A percentile compares a stretch with the other conserved stretches of the same genome.
phyloP scores from a whole-genome alignment of 1,284 basidiomycete genomes.

The Apiotrichum brassicae region DNA sequence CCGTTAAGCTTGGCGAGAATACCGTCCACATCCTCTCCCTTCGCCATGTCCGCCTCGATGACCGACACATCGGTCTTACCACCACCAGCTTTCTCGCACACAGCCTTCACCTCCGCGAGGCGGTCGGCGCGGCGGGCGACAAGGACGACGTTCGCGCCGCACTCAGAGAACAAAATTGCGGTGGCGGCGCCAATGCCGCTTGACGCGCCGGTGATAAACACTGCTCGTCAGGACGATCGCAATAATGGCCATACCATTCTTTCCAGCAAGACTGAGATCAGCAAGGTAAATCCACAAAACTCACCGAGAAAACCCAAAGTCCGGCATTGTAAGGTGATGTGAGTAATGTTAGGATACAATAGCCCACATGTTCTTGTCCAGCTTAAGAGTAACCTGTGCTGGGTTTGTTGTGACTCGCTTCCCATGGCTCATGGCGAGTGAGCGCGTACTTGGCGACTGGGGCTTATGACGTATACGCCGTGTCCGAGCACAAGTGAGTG shows the following conservation, averaged over 20 bases:
- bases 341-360: too few species aligned
- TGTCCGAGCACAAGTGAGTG: too few species aligned
- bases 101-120: constrained; percentile 52
- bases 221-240: constrained; percentile 6
- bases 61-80: not conserved
- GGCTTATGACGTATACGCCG: too few species aligned
- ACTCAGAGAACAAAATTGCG: constrained; percentile 52
- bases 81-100: constrained; percentile 13
- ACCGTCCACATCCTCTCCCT: not conserved
- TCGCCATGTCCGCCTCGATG: constrained; percentile 1
- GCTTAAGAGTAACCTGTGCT: too few species aligned
- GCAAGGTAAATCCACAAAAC: not conserved
- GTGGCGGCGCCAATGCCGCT: constrained; percentile 45
- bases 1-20: not conserved
- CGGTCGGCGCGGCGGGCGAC: constrained; percentile 54
- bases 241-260: not conserved
- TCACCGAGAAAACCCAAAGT: not conserved
- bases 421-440: too few species aligned
- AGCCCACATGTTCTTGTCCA: too few species aligned
- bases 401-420: too few species aligned
- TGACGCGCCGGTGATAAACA: constrained; percentile 45
- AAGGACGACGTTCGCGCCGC: constrained; percentile 58
- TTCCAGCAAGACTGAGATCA: not conserved
- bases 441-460: too few species aligned
- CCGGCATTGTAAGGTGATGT: too few species aligned